Base-by-base conservation (phyloP, 257 asterid genomes). In the Gynochthodes officinalis region DNA sequence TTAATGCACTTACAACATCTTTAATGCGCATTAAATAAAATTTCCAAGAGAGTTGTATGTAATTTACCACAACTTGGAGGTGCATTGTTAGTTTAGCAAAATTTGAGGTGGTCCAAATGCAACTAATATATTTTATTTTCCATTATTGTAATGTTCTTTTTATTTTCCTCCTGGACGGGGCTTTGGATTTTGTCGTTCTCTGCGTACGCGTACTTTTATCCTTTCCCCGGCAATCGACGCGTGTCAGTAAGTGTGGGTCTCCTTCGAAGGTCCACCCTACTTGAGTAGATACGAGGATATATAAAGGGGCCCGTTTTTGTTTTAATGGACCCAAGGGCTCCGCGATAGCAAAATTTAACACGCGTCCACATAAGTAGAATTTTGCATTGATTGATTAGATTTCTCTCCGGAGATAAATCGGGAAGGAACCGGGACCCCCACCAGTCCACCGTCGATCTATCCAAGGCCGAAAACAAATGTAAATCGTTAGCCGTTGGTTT, bases 131-230 rank as follows among this genome's bases (percentile, higher is more conserved):
- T 33, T 10, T 18, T 5, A 15, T 32, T 46, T 46, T 46, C 2
- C 50, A 46, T 46, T 46, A n/a, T n/a, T n/a, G n/a, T n/a, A n/a
- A 23, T 57, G 35, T 57, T 21, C 25, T 1, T 57, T 23, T 58
- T 58, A 8, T 0, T 37, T 72, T 27, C 28, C 64, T 61, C 40
- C 48, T 7, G 54, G 42, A 61, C n/a, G 43, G 68, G 73, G 72
- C 67, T 71, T 48, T 53, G 72, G 63, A 43, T 43, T 61, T 76
- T 76, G 73, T 72, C 76, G 73, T 73, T 76, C 61, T 28, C 57
- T 50, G 66, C 64, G 67, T n/a, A 33, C n/a, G 25, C 21, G 64
- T 54, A 21, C 30, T 44, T 18, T 35, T 18, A 0, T 37, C 65
- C 54, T 52, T 7, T 28, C 59, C 27, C 14, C 5, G 9, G 33